phyloP scores from a whole-genome alignment of 176 grass and related monocot genomes.

The Aegilops sharonensis region DNA sequence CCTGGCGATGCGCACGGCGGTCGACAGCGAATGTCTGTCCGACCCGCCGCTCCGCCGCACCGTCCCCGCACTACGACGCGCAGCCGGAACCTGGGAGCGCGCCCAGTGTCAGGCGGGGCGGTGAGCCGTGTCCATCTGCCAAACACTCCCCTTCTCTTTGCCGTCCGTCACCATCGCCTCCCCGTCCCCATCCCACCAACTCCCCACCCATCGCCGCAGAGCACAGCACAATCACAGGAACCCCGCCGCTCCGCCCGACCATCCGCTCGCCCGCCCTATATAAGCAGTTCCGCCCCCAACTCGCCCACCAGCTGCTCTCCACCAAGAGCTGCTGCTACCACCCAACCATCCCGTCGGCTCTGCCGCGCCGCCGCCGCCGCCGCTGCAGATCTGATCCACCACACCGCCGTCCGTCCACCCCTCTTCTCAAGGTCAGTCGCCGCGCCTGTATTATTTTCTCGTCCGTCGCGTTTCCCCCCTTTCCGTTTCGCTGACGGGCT shows the following conservation, averaged over 20 bases:
- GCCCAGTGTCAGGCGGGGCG: slow-evolving; percentile 2
- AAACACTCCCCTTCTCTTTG: background rate
- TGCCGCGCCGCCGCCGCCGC: background rate
- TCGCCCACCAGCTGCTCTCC: slow-evolving; percentile 47
- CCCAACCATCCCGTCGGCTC: background rate
- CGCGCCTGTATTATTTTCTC: background rate
- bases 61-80: background rate
- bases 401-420: background rate
- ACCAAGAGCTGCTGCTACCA: slow-evolving; percentile 24
- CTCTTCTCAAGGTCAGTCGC: slow-evolving; percentile 12
- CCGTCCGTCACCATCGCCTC: background rate
- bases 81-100: background rate
- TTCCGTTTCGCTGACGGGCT: background rate
- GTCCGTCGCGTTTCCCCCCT: background rate
- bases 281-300: slow-evolving; percentile 17
- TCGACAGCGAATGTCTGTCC: background rate
- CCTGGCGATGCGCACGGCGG: no score
- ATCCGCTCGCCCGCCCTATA: slow-evolving; percentile 23
- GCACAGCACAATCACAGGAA: background rate
- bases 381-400: slow-evolving; percentile 10
- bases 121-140: slow-evolving; percentile 21
- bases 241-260: background rate
- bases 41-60: no score
- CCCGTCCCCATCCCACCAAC: slow-evolving; percentile 46
- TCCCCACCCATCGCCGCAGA: background rate